phyloP scores from a whole-genome alignment of 805 yeast genomes.

The Metschnikowia anglica region DNA sequence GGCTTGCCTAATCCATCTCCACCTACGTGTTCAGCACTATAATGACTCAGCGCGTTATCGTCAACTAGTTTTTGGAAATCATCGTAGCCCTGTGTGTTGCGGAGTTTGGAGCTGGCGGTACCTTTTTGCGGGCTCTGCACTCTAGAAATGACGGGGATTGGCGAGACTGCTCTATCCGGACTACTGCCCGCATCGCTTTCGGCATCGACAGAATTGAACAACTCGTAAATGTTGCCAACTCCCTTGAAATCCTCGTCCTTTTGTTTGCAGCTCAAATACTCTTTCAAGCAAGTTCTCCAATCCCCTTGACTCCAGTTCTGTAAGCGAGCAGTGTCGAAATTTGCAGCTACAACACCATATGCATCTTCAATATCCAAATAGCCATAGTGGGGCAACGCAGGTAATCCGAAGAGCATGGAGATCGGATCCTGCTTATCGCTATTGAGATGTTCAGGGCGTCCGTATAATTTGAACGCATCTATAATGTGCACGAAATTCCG shows the following conservation, averaged over 20 bases:
- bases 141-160: constrained; percentile 1
- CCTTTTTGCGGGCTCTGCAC: constrained; percentile 6
- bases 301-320: constrained; percentile 29
- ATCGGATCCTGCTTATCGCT: constrained; percentile 67
- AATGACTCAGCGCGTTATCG: constrained; percentile 1
- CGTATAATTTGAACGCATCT: constrained; percentile 70
- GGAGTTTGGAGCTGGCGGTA: constrained; percentile 1
- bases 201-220: constrained; percentile 29
- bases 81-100: constrained; percentile 2
- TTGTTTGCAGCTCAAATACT: constrained; percentile 16
- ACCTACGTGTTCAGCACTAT: constrained; percentile 1
- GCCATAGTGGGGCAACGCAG: constrained; percentile 67
- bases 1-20: constrained; percentile 9
- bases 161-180: constrained; percentile 7
- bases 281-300: constrained; percentile 32
- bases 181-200: constrained; percentile 8
- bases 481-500: constrained; percentile 66
- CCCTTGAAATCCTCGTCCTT: constrained; percentile 32
- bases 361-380: constrained; percentile 44
- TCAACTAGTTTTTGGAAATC: constrained; percentile 1
- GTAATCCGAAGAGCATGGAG: constrained; percentile 72
- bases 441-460: constrained; percentile 69
- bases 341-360: constrained; percentile 20
- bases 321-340: constrained; percentile 20
- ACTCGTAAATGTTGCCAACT: constrained; percentile 34